Evolutionary conservation across 2,329 filamentous ascomycete species (phyloP).

Genomic region (Sporothrix sp.): DNA sequence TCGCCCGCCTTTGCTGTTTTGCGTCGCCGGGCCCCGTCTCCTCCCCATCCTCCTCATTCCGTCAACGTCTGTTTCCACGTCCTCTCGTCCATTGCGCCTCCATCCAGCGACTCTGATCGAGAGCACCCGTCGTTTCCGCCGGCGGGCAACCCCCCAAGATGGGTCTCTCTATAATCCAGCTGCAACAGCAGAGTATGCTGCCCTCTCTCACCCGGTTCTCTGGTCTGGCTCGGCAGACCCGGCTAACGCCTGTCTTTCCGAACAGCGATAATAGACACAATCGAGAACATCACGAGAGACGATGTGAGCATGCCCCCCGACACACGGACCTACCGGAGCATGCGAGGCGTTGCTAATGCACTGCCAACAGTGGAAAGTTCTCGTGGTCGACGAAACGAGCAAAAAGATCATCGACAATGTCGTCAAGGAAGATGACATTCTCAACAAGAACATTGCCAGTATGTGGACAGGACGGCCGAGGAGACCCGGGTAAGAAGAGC

Average conservation of each 20-base stretch:
- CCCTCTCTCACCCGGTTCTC: neutral
- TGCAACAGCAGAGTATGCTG: slow-evolving; percentile 66
- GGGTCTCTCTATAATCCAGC: slow-evolving; percentile 74
- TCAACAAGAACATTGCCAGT: slow-evolving; percentile 96
- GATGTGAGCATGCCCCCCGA: slow-evolving; percentile 50
- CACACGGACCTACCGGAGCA: too few species aligned
- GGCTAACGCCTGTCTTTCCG: neutral
- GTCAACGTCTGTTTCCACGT: too few species aligned
- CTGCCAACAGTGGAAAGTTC: slow-evolving; percentile 98
- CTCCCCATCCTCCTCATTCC: neutral
- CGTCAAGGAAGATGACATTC: slow-evolving; percentile 89
- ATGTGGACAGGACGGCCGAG: slow-evolving; percentile 27
- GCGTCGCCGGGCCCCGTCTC: neutral
- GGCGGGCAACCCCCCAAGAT: slow-evolving; percentile 42
- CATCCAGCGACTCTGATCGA: neutral
- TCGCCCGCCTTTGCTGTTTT: neutral
- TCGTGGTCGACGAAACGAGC: slow-evolving; percentile 78
- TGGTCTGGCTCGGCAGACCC: neutral
- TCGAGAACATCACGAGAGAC: slow-evolving; percentile 68
- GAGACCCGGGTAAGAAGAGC: neutral
- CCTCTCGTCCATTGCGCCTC: neutral
- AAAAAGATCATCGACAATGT: slow-evolving; percentile 84
- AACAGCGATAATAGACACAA: slow-evolving; percentile 60
- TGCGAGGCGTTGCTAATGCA: too few species aligned
- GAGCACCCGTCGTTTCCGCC: neutral